Conservation (phyloP, 176 grass and related monocot species). For the Musa troglodytarum region DNA sequence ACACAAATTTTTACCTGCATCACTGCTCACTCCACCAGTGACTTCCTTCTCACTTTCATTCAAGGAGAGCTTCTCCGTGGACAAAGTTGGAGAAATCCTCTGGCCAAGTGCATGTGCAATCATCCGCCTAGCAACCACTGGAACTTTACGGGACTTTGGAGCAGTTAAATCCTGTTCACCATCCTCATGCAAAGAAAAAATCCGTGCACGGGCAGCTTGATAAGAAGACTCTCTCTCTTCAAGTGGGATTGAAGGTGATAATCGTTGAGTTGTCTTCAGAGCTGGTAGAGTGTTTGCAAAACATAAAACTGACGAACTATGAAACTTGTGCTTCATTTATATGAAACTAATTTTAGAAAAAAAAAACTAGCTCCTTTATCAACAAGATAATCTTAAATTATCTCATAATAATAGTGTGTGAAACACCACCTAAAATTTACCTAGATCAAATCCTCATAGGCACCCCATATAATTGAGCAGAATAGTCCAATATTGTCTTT, state of each 20-base stretch:
- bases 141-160: constrained; percentile 44
- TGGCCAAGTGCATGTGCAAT: constrained; percentile 87
- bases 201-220: constrained; percentile 60
- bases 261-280: constrained; percentile 25
- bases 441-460: no score
- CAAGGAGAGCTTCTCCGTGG: constrained; percentile 12
- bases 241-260: constrained; percentile 30
- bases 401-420: no score
- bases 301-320: neutral
- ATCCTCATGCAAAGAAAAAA: constrained; percentile 39
- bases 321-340: neutral
- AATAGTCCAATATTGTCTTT: no score
- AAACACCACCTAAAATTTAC: no score
- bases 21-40: constrained; percentile 4
- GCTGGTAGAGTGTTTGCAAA: constrained; percentile 17
- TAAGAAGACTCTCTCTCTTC: constrained; percentile 89
- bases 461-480: no score
- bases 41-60: constrained; percentile 25
- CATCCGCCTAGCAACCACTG: constrained; percentile 75
- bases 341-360: neutral
- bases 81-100: constrained; percentile 28
- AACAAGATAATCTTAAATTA: no score
- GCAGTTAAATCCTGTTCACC: constrained; percentile 24
- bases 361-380: neutral
- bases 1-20: neutral